These are phyloP conservation scores for Aspergillus oerlinghausenensis DNA, from an alignment of 2,329 filamentous ascomycete genomes.

Conservation along the genomic window DNA sequence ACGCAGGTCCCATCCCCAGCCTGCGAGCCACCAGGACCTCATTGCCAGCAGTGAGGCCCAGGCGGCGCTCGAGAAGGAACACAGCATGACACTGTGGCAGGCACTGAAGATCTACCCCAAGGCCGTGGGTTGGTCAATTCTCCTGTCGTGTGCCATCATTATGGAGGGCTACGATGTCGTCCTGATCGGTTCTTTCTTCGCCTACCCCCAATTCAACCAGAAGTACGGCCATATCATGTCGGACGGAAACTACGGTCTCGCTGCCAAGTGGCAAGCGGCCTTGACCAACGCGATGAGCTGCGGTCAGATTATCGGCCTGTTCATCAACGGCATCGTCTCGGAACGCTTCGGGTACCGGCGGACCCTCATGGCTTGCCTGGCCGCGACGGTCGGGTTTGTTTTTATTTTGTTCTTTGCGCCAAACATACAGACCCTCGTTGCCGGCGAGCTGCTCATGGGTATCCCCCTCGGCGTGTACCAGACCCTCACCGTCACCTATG, in stretches of 20 bases:
- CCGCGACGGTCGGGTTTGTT: constrained; percentile 44
- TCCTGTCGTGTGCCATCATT: constrained; percentile 81
- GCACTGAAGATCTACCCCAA: constrained; percentile 53
- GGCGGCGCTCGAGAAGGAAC: constrained; percentile 17
- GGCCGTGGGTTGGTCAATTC: constrained; percentile 74
- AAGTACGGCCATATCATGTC: constrained; percentile 36
- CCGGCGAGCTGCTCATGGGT: constrained; percentile 48
- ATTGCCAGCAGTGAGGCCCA: constrained; percentile 1
- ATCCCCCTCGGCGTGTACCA: constrained; percentile 52
- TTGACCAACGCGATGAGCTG: constrained; percentile 39
- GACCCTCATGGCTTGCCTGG: constrained; percentile 46
- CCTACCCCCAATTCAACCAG: constrained; percentile 36
- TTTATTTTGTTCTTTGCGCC: constrained; percentile 50
- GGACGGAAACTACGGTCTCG: constrained; percentile 27
- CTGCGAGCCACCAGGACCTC: constrained; percentile 1
- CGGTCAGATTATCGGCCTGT: constrained; percentile 47
- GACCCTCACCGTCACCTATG: constrained; percentile 45
- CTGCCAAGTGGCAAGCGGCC: constrained; percentile 41
- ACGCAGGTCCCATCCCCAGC: background rate
- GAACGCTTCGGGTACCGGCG: constrained; percentile 51
- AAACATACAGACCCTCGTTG: constrained; percentile 44
- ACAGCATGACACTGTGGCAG: constrained; percentile 26
- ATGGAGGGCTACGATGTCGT: constrained; percentile 90
- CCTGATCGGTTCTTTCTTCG: constrained; percentile 75
- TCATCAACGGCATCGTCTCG: constrained; percentile 48